A percentile compares a stretch with the other conserved stretches of the same genome.
Evolutionary conservation across 371 early-diverging fungal species (phyloP).

Genomic region (Nematocida ausubeli): DNA sequence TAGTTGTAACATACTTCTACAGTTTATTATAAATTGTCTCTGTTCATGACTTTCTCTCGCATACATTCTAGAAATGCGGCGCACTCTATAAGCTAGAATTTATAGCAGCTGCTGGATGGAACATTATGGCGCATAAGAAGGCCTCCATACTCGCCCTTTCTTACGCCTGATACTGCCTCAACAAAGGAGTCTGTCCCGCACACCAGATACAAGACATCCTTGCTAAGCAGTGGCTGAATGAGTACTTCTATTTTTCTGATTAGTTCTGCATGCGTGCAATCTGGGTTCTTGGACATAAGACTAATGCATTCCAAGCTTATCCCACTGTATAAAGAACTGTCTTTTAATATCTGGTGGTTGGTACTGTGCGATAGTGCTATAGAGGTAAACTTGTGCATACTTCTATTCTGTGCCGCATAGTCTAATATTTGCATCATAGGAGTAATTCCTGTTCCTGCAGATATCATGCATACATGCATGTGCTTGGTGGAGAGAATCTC

Average conservation of each 20-base stretch:
- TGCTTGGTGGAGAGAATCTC: neutral
- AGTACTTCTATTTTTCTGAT: neutral
- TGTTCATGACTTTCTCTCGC: too few relatives aligned
- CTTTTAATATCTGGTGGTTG: neutral
- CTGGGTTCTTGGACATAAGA: too few relatives aligned
- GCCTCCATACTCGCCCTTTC: slow-evolving; percentile 46
- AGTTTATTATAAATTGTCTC: too few relatives aligned
- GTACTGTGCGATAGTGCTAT: neutral
- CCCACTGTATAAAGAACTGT: neutral
- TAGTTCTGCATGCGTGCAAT: neutral
- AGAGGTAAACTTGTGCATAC: neutral
- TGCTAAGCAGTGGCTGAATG: neutral
- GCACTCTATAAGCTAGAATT: slow-evolving; percentile 20
- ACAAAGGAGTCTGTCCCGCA: slow-evolving; percentile 54
- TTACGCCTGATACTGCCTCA: slow-evolving; percentile 1
- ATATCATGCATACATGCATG: slow-evolving; percentile 70
- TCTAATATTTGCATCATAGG: slow-evolving; percentile 76
- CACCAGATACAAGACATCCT: slow-evolving; percentile 17
- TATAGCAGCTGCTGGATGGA: neutral
- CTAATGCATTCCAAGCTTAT: too few relatives aligned
- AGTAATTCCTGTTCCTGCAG: slow-evolving; percentile 86
- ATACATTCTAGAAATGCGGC: neutral
- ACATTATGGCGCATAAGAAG: slow-evolving; percentile 8
- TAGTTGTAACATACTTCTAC: too few relatives aligned
- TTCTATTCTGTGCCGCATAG: slow-evolving; percentile 65